phyloP scores from a whole-genome alignment of 805 yeast species.

The Pichia exigua region DNA sequence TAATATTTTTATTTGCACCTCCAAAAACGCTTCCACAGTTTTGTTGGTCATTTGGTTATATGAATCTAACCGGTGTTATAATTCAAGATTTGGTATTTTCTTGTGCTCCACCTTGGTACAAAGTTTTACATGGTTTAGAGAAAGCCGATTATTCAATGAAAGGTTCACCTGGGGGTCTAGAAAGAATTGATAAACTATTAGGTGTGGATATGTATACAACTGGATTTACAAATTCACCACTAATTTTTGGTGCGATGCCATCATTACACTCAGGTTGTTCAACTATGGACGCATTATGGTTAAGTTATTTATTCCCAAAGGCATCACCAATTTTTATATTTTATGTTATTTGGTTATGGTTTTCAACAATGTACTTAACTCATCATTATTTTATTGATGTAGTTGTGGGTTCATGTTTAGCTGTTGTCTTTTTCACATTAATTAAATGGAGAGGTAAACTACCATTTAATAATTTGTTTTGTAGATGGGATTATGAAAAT shows the following conservation, averaged over 20 bases:
- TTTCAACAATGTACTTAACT: conserved; percentile 96
- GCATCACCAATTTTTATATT: conserved; percentile 55
- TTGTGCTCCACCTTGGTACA: conserved; percentile 98
- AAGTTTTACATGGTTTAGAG: conserved; percentile 69
- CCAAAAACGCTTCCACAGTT: conserved; percentile 78
- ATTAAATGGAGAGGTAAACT: conserved; percentile 61
- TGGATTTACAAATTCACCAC: conserved; percentile 77
- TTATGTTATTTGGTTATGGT: conserved; percentile 94
- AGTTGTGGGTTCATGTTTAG: conserved; percentile 86
- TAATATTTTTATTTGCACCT: conserved; percentile 82
- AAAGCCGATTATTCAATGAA: conserved; percentile 88
- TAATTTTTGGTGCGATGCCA: conserved; percentile 75
- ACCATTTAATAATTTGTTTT: conserved; percentile 39
- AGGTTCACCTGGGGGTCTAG: conserved; percentile 95
- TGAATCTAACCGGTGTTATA: conserved; percentile 81
- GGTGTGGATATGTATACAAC: conserved; percentile 80
- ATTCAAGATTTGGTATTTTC: conserved; percentile 73
- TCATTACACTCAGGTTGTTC: conserved; percentile 92
- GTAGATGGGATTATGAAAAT: conserved; percentile 33
- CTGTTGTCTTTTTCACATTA: conserved; percentile 60
- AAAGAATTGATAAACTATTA: conserved; percentile 70
- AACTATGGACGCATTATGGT: conserved; percentile 84
- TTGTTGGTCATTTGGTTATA: conserved; percentile 91
- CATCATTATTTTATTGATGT: conserved; percentile 94
- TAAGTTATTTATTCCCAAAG: conserved; percentile 75